Percentiles rank a stretch among this genome's conserved stretches.
phyloP scores from a whole-genome alignment of 257 asterid genomes.

The Solanum sejunctum region DNA sequence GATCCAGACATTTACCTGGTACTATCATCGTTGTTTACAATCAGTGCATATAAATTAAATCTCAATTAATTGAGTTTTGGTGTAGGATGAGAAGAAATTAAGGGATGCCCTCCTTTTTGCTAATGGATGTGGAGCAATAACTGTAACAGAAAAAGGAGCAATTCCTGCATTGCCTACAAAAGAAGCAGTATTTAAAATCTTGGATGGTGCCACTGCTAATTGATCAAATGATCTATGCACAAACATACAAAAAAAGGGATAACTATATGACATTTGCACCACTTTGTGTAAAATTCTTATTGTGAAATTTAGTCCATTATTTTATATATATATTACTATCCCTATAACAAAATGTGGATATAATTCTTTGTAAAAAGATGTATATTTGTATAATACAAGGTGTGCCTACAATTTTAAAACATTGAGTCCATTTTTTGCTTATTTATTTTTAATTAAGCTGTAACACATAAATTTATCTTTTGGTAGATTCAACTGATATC shows the following conservation, averaged over 20 bases:
- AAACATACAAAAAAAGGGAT: not conserved
- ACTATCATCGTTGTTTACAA: not conserved
- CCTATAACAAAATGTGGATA: not conserved
- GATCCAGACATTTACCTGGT: constrained; percentile 53
- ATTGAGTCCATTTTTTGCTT: not conserved
- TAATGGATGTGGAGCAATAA: not conserved
- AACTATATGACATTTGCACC: not conserved
- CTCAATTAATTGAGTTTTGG: not conserved
- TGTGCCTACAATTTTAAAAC: not conserved
- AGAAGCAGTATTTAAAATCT: constrained; percentile 11
- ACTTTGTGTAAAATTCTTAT: not conserved
- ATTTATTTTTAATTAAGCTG: no score
- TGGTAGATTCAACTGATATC: no score
- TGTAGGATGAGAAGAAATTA: not conserved
- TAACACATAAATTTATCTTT: no score
- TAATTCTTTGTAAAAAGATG: no score
- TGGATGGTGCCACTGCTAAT: constrained; percentile 15
- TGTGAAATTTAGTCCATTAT: not conserved
- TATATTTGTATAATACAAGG: not conserved
- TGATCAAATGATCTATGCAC: not conserved
- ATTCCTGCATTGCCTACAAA: constrained; percentile 47
- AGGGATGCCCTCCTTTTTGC: not conserved
- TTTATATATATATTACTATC: not conserved
- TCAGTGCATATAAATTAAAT: not conserved
- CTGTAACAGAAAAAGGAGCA: constrained; percentile 16